Evolutionary conservation across 768 basidiomycete species (phyloP).

Genomic region (Hebeloma cylindrosporum): DNA sequence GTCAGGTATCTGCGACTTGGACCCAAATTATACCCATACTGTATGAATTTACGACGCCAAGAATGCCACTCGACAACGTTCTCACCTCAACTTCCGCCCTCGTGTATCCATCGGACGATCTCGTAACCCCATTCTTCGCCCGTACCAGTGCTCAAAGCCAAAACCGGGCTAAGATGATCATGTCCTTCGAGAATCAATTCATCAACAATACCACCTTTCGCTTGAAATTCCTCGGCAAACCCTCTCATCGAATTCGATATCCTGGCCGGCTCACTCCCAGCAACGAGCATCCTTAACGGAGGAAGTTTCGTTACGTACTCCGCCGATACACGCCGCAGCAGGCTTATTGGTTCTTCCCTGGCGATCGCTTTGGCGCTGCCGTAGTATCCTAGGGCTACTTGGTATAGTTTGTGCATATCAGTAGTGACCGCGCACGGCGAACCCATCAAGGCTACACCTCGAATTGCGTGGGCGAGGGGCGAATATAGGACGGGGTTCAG

Average conservation of each 20-base stretch:
- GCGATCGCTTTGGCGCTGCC: conserved; percentile 16
- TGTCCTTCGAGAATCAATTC: conserved; percentile 24
- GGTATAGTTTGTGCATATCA: conserved; percentile 11
- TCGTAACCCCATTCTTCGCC: conserved; percentile 27
- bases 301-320: conserved; percentile 15
- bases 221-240: conserved; percentile 16
- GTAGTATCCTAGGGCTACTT: conserved; percentile 22
- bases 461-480: conserved; percentile 10
- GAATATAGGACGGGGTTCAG: conserved; percentile 18
- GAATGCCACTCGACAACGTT: too few species aligned
- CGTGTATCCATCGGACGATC: conserved; percentile 22
- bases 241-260: conserved; percentile 14
- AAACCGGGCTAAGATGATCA: conserved; percentile 27
- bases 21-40: too few species aligned
- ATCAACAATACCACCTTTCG: conserved; percentile 19
- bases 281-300: conserved; percentile 19
- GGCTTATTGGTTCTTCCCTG: conserved; percentile 16
- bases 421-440: conserved; percentile 17
- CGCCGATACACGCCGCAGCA: conserved; percentile 17
- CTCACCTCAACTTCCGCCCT: too few species aligned
- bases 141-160: conserved; percentile 22
- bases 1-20: too few species aligned
- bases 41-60: too few species aligned
- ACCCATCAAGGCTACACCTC: conserved; percentile 22
- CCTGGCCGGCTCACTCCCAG: conserved; percentile 23